These are phyloP conservation scores for Suhomyces wounanorum DNA, from an alignment of 1,139 yeast species.

Conservation along the genomic window DNA sequence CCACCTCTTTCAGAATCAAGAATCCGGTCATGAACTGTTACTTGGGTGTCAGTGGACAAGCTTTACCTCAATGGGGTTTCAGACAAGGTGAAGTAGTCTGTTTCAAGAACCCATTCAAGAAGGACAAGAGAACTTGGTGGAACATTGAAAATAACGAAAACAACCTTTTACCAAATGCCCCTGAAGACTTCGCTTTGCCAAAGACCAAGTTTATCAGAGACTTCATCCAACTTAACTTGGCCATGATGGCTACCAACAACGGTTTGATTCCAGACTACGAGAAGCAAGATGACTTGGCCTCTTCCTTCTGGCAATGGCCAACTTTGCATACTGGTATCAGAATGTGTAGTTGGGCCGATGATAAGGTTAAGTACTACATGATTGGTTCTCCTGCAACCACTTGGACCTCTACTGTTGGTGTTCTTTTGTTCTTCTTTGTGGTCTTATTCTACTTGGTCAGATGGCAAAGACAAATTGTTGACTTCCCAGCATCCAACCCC, in stretches of 20 bases:
- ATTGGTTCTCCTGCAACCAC: conserved; percentile 94
- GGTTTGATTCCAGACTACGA: conserved; percentile 93
- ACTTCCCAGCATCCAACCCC: conserved; percentile 50
- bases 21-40: conserved; percentile 76
- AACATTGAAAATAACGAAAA: conserved; percentile 87
- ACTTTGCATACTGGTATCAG: conserved; percentile 88
- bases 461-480: conserved; percentile 91
- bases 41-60: conserved; percentile 76
- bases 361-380: conserved; percentile 78
- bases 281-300: conserved; percentile 88
- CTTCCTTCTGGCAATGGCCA: conserved; percentile 99
- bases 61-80: conserved; percentile 97
- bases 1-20: conserved; percentile 79
- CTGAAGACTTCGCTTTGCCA: conserved; percentile 74
- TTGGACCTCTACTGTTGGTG: conserved; percentile 82
- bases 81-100: conserved; percentile 97
- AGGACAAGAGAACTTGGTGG: conserved; percentile 99
- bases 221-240: conserved; percentile 88
- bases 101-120: conserved; percentile 67
- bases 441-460: conserved; percentile 65
- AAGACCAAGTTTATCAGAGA: conserved; percentile 83
- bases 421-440: conserved; percentile 59
- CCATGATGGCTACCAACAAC: conserved; percentile 99
- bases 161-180: conserved; percentile 70
- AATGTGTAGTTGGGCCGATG: conserved; percentile 92